Evolutionary conservation across 1,284 basidiomycete species (phyloP), one percentile per base, ranked within the genome.

Genomic region (Cystobasidiaceae sp.): DNA sequence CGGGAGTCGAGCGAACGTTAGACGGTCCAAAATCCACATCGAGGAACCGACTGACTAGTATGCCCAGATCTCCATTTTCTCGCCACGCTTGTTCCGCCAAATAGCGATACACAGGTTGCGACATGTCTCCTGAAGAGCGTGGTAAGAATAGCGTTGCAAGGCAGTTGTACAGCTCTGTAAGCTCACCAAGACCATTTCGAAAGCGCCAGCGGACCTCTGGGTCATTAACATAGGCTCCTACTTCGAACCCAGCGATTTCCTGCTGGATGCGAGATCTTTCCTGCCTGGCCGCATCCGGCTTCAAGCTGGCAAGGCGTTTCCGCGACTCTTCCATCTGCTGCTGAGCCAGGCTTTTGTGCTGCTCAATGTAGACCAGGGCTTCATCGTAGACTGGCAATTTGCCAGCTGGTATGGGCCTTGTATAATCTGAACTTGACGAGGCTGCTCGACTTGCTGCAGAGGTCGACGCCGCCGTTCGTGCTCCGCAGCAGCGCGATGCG

Each of bases 1-100:
- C 45, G 7, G 66, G n/a, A 23, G 61, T 8, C n/a, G 33, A n/a
- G n/a, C 60, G 43, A 21, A 17, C 25, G 19, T 33, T 45, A 17
- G 15, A 33, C 32, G 23, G 27, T 23, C 48, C n/a, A 30, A 33
- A 56, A 8, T 23, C 50, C 43, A 9, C 34, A 15, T 9, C 15
- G n/a, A 25, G 13, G 8, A 27, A 6, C 3, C 27, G 2, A 79
- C 86, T 46, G 67, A 90, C 89, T 75, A 96, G 79, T 44, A 91
- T 80, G 74, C 94, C 91, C 50, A 96, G 79, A 43, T 82, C 81
- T 5, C 93, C 93, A 37, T 89, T 84, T 63, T 85, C 85, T 55
- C 88, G 82, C 94, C 94, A 97, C 66, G 82, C 81, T 70, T 89
- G 84, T 77, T 97, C 90, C 2, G 88, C 79, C 23, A 97, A 79